Evolutionary conservation across 2,329 filamentous ascomycete species (phyloP), one percentile per base, ranked within the genome.

Genomic region (Stemphylium beticola): DNA sequence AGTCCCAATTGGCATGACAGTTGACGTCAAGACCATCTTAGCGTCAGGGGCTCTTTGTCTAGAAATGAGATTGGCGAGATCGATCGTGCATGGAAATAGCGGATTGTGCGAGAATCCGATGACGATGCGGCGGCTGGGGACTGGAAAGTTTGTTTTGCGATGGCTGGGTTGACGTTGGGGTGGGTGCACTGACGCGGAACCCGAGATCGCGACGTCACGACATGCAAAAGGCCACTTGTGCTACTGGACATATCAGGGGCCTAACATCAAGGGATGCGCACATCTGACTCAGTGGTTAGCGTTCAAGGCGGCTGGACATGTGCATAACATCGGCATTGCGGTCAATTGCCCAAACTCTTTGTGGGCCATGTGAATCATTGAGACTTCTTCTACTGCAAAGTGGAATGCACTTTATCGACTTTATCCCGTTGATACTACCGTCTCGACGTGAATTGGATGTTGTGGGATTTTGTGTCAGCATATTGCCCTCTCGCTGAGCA

Each of bases 1-100:
- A 17, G 38, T 34, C 33, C 51, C 37, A 46, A 40, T 50, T 37
- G 26, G 41, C 36, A 20, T 45, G 38, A 61, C 43, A 33, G 53
- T 57, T 48, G 60, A 66, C 63, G 62, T 66, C 65, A 67, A 66
- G 22, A 65, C 45, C 14, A 26, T 37, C 18, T 40, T 71, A 71
- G 66, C 58, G 55, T 53, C 65, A 67, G 66, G 65, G 26, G 41
- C 48, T 55, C 44, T 58, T 40, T 62, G 51, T 59, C 57, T 58
- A 37, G 43, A 45, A 12, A 32, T 40, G 31, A 65, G 60, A 65
- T 67, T 66, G 53, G 60, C 57, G 48, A 62, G 57, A 69, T 68
- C 62, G 65, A 63, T 58, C 50, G 50, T 55, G 48, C 42, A 47
- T 49, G 17, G 33, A 55, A 42, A 51, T 37, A 60, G 61, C 54